Base-by-base conservation (phyloP, 208 protist genomes). In the Strigomonas culicis region DNA sequence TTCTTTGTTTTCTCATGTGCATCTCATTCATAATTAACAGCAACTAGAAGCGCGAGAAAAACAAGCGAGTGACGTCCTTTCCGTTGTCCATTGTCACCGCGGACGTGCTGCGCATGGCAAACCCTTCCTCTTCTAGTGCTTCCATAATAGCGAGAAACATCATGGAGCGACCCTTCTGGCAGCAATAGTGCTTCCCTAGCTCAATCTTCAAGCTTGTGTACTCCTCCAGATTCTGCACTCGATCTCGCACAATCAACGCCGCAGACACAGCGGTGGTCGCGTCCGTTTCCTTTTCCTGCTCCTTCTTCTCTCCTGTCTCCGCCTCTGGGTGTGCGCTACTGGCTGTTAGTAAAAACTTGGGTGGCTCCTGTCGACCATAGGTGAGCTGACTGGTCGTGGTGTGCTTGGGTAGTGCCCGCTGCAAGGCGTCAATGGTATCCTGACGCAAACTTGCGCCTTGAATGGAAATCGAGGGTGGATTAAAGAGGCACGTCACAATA, bases 181-280 rank as follows among this genome's bases (percentile, higher is more conserved):
- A 70, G 64, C 88, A 91, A 73, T 94, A 94, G 68, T 94, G 88
- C 77, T 84, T 78, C n/a, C 64, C 74, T 4, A 94, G 74, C 47
- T 84, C 71, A 43, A 92, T 78, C 30, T 63, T 63, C 80, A 81
- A 90, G 62, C 59, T 87, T 34, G 64, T 74, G 66, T 88, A 93
- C 57, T 31, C 72, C 24, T 64, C 57, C 11, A 30, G 19, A 7
- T 72, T 84, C 43, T 47, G 61, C 15, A 30, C 64, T 43, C 67
- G 32, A 19, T 43, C 36, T 31, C 30, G 36, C 0, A 41, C 59
- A 8, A n/a, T 41, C 0, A 60, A 32, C 24, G 36, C 51, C 7
- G 41, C 47, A 21, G 39, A 19, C 21, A 30, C 22, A 22, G 50
- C 47, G 52, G 28, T 24, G 36, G 34, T 56, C 11, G 39, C 30